Base-by-base conservation (phyloP, 208 protist genomes). In the Crithidia fasciculata region DNA sequence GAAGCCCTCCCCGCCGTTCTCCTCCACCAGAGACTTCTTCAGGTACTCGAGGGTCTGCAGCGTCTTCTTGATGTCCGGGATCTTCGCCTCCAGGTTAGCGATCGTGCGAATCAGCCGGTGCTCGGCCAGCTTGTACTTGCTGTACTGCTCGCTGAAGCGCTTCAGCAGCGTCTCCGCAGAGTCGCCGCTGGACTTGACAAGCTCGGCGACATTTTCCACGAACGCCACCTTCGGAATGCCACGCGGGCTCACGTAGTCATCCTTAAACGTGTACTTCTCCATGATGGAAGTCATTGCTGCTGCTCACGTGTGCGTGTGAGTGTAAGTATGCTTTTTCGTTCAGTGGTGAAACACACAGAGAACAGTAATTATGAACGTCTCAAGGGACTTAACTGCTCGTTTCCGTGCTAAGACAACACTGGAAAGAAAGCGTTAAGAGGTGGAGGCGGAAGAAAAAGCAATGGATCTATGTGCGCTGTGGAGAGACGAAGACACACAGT, bases 51-150 rank as follows among this genome's bases (percentile, higher is more conserved):
- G 71, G n/a, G 91, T 89, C 57, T 97, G 78, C 15, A 98, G 74
- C 16, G 92, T 97, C 76, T 98, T 98, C 73, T 90, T 89, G 63
- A 98, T 97, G 43, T 96, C 95, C 0, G 96, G 96, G 13, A 98
- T 81, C 82, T 98, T 98, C 52, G 79, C 77, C 77, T 95, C 88
- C 36, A 98, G 84, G 65, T 82, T 92, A 18, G 88, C 88, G 18
- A 90, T 86, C 71, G 87, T 96, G 72, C 91, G 89, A 41, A 89
- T 85, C 55, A 98, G 90, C 18, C 93, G 89, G 72, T 94, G 86
- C 82, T 98, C 96, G 55, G 90, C 88, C 62, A 98, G 84, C 66
- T 98, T 97, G 86, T 96, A 98, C 78, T 98, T 97, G 84, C 88
- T 93, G 87, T 92, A 94, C 82, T 96, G 84, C 57, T 97, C 86